A percentile compares a stretch with the other conserved stretches of the same genome.
Evolutionary conservation across 805 yeast species (phyloP).

Genomic region (Lipomyces anomalus): DNA sequence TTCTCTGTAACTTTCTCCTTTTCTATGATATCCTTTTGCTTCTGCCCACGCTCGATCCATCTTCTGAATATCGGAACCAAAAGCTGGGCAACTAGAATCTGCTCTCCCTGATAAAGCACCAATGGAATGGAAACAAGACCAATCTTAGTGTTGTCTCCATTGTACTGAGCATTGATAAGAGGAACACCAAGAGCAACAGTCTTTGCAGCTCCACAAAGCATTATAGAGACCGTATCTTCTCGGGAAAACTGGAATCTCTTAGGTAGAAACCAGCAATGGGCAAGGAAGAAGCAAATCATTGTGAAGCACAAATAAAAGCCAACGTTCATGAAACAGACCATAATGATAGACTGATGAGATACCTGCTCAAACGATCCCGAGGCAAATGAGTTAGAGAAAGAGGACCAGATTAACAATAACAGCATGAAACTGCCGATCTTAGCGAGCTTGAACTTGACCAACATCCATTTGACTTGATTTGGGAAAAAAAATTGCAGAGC

Average conservation of each 20-base stretch:
- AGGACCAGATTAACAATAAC: constrained; percentile 59
- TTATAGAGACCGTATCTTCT: constrained; percentile 66
- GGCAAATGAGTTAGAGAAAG: constrained; percentile 53
- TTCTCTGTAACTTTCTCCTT: background rate
- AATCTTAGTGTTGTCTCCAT: constrained; percentile 47
- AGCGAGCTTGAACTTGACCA: constrained; percentile 52
- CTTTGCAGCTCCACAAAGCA: constrained; percentile 89
- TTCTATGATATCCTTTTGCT: background rate
- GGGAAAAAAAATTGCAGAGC: constrained; percentile 67
- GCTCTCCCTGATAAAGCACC: constrained; percentile 82
- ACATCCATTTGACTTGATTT: constrained; percentile 53
- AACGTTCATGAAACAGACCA: constrained; percentile 75
- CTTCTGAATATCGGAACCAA: constrained; percentile 58
- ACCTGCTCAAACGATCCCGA: constrained; percentile 72
- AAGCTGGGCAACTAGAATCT: constrained; percentile 74
- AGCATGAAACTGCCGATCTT: constrained; percentile 80
- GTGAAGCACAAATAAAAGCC: constrained; percentile 79
- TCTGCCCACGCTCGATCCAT: constrained; percentile 48
- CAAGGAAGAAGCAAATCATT: constrained; percentile 48
- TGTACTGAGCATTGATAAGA: constrained; percentile 73
- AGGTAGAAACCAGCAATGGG: constrained; percentile 55
- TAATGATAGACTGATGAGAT: constrained; percentile 60
- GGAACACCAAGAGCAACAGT: constrained; percentile 91
- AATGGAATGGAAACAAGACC: constrained; percentile 75
- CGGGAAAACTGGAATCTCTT: constrained; percentile 58